Conservation (phyloP, 176 grass and related monocot genomes). For the Puccinellia tenuiflora region DNA sequence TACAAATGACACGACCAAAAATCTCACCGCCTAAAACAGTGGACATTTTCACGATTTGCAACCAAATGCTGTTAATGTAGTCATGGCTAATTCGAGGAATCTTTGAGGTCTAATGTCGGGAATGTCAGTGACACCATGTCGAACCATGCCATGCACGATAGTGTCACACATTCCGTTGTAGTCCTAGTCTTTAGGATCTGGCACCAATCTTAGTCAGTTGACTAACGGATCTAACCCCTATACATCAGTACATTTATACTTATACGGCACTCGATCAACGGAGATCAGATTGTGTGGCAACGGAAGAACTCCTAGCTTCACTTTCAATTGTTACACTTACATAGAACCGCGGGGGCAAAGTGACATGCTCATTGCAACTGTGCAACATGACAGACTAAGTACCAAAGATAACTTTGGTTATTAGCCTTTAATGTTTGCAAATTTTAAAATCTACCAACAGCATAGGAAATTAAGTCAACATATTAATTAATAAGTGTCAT, state of each 20-base stretch:
- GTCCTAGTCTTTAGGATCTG: neutral
- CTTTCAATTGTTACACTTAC: slow-evolving; percentile 7
- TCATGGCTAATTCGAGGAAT: neutral
- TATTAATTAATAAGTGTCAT: neutral
- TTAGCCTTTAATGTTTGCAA: neutral
- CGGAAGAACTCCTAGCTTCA: neutral
- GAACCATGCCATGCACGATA: neutral
- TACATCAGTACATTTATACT: neutral
- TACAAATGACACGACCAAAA: neutral
- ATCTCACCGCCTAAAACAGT: neutral
- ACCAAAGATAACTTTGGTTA: neutral
- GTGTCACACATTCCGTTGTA: neutral
- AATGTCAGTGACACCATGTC: neutral
- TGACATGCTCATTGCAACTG: neutral
- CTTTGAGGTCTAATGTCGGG: neutral
- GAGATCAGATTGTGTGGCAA: neutral
- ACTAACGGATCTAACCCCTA: neutral
- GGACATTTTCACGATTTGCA: neutral
- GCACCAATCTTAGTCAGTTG: neutral
- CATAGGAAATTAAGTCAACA: neutral
- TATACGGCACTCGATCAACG: neutral
- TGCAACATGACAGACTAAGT: neutral
- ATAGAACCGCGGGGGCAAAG: neutral
- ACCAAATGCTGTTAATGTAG: neutral
- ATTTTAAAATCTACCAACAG: neutral